Percentiles rank a stretch among this genome's conserved stretches.
Evolutionary conservation across 331 rosid species (phyloP).

Genomic region (Malus hybrid): DNA sequence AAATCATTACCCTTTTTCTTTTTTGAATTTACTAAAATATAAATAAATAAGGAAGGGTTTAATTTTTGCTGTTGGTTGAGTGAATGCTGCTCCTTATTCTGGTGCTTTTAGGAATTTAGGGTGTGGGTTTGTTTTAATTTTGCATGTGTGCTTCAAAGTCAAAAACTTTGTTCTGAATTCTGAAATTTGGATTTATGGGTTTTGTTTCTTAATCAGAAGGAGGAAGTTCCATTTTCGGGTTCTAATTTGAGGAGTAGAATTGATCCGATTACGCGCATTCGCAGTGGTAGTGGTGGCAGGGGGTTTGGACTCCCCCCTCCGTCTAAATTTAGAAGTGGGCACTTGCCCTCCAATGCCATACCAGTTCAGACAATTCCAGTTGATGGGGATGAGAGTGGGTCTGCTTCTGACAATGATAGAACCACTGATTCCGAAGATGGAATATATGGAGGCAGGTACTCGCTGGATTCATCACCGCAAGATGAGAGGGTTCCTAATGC

Average conservation of each 20-base stretch:
- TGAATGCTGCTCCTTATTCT: not conserved
- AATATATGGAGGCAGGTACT: slow-evolving; percentile 62
- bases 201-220: slow-evolving; percentile 32
- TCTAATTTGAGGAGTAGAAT: slow-evolving; percentile 38
- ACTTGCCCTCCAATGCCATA: slow-evolving; percentile 62
- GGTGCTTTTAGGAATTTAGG: not conserved
- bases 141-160: not conserved
- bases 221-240: slow-evolving; percentile 37
- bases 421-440: slow-evolving; percentile 66
- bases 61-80: not conserved
- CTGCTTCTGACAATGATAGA: slow-evolving; percentile 61
- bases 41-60: not conserved
- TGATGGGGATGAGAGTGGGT: slow-evolving; percentile 40
- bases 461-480: slow-evolving; percentile 80
- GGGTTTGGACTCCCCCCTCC: slow-evolving; percentile 81
- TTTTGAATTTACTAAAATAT: not conserved
- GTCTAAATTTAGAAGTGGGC: slow-evolving; percentile 91
- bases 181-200: not conserved
- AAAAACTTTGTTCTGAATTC: not conserved
- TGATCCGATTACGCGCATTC: slow-evolving; percentile 46
- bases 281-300: slow-evolving; percentile 37
- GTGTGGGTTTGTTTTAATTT: not conserved
- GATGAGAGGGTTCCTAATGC: slow-evolving; percentile 39
- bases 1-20: not conserved
- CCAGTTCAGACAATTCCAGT: slow-evolving; percentile 30